Conservation (phyloP, 108 stramenopile genomes). For the Cyclotella kingstonii region DNA sequence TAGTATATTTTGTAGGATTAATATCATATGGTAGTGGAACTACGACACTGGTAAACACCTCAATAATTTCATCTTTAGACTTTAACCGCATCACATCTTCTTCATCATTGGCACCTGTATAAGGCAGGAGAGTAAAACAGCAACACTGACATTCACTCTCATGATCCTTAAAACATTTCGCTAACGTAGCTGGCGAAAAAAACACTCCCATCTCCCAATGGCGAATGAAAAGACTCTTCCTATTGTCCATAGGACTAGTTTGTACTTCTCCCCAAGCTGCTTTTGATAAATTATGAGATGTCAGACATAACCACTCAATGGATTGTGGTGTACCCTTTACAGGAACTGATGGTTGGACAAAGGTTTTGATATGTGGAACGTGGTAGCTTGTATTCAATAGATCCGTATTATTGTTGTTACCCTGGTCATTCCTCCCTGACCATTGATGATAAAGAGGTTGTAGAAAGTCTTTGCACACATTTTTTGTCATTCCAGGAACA, state of each 20-base stretch:
- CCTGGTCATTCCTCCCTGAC: slow-evolving; percentile 12
- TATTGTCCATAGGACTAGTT: slow-evolving; percentile 20
- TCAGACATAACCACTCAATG: slow-evolving; percentile 64
- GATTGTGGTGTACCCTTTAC: background rate
- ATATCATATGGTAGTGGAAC: slow-evolving; percentile 27
- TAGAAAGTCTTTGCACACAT: slow-evolving; percentile 61
- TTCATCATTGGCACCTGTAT: slow-evolving; percentile 4
- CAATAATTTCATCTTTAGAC: background rate
- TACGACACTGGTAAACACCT: background rate
- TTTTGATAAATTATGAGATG: slow-evolving; percentile 73
- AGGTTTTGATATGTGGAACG: slow-evolving; percentile 77
- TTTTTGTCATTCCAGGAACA: slow-evolving; percentile 56
- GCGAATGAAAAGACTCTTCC: slow-evolving; percentile 39
- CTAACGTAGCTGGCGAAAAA: slow-evolving; percentile 51
- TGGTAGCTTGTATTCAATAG: slow-evolving; percentile 48
- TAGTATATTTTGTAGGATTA: slow-evolving; percentile 13
- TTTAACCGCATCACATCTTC: background rate
- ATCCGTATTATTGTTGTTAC: background rate
- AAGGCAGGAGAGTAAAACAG: background rate
- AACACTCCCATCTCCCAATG: slow-evolving; percentile 81
- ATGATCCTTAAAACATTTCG: background rate
- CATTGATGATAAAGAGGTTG: slow-evolving; percentile 50
- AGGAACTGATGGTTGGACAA: slow-evolving; percentile 41
- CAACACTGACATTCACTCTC: background rate
- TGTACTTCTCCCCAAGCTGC: slow-evolving; percentile 75